Conservation (phyloP, 352 stramenopile species). For the Pilasporangium apinafurcum region DNA sequence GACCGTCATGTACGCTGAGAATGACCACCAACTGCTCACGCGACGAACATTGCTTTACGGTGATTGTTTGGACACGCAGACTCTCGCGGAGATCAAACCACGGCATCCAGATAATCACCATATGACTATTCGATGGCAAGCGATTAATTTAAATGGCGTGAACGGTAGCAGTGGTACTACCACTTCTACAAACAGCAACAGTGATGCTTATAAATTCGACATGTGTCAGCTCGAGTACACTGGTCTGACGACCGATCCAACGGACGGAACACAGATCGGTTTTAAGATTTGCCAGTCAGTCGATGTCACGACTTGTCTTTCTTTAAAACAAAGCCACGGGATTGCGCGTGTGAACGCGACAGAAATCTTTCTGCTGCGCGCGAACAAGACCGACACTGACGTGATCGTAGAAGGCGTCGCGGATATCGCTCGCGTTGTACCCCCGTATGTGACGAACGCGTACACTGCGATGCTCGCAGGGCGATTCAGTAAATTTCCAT, state of each 20-base stretch:
- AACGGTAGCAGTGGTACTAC: no score
- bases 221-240: conserved; percentile 73
- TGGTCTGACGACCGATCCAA: conserved; percentile 49
- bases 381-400: conserved; percentile 45
- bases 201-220: conserved; percentile 44
- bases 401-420: conserved; percentile 42
- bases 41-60: conserved; percentile 49
- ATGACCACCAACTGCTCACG: conserved; percentile 24
- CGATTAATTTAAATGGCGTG: conserved; percentile 49
- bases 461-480: conserved; percentile 32
- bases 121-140: conserved; percentile 67
- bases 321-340: conserved; percentile 59
- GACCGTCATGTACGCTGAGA: conserved; percentile 52
- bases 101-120: conserved; percentile 37
- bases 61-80: conserved; percentile 58
- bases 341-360: conserved; percentile 39
- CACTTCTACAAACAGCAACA: no score
- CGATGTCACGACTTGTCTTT: conserved; percentile 45
- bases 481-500: conserved; percentile 36
- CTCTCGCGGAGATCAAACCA: conserved; percentile 40
- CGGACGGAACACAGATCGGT: conserved; percentile 39
- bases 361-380: conserved; percentile 42
- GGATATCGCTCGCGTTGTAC: conserved; percentile 26
- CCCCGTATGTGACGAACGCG: conserved; percentile 25
- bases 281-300: conserved; percentile 60